Evolutionary conservation across 1,284 basidiomycete genomes (phyloP).

Genomic region (Moesziomyces antarcticus): DNA sequence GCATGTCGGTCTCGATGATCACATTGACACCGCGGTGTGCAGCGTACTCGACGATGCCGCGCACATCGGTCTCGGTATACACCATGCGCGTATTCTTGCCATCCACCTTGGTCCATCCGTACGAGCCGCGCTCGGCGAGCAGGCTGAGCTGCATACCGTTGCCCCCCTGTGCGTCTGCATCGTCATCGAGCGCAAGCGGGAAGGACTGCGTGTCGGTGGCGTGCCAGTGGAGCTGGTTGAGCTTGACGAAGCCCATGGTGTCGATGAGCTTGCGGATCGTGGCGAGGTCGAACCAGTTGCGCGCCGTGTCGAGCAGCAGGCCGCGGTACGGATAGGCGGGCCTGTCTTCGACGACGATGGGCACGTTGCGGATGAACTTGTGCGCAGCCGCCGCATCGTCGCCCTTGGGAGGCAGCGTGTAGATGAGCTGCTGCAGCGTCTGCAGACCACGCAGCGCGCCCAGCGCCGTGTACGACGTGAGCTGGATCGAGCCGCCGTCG

Average conservation of each 20-base stretch:
- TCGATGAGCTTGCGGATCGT: slow-evolving; percentile 81
- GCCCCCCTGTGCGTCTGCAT: slow-evolving; percentile 1
- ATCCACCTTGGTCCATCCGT: slow-evolving; percentile 70
- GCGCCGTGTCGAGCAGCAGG: slow-evolving; percentile 81
- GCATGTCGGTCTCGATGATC: slow-evolving; percentile 78
- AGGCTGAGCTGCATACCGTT: slow-evolving; percentile 71
- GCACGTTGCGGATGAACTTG: slow-evolving; percentile 71
- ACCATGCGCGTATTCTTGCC: slow-evolving; percentile 61
- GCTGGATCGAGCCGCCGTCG: slow-evolving; percentile 74
- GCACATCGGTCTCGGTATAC: slow-evolving; percentile 76
- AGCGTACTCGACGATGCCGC: slow-evolving; percentile 77
- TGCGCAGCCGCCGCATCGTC: slow-evolving; percentile 1
- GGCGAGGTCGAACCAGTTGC: slow-evolving; percentile 72
- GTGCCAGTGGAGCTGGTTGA: slow-evolving; percentile 81
- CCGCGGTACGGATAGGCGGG: slow-evolving; percentile 73
- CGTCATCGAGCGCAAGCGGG: slow-evolving; percentile 74
- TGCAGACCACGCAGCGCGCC: slow-evolving; percentile 83
- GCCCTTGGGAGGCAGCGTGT: slow-evolving; percentile 67
- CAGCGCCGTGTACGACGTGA: slow-evolving; percentile 78
- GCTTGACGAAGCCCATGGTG: slow-evolving; percentile 87
- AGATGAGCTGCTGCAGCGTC: slow-evolving; percentile 80
- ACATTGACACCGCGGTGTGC: slow-evolving; percentile 82
- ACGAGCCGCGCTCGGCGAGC: slow-evolving; percentile 78
- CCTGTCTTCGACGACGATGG: slow-evolving; percentile 68
- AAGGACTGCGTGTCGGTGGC: slow-evolving; percentile 75